Conservation (phyloP, 129 eudicot genomes). For the Cynara cardunculus region DNA sequence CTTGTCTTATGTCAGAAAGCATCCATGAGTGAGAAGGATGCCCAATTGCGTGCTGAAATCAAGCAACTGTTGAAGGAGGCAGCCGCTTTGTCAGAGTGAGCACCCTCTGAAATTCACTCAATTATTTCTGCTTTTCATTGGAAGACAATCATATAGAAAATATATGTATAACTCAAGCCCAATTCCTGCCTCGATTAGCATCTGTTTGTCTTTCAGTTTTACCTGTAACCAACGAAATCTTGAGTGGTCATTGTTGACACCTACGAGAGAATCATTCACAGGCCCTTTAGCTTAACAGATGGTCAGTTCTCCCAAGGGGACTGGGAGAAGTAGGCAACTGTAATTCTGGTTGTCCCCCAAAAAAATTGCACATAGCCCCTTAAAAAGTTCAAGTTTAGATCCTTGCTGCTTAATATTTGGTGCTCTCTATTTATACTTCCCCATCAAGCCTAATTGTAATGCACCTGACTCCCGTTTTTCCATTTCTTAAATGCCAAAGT, state of each 20-base stretch:
- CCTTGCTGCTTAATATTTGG: background rate
- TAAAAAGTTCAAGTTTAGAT: background rate
- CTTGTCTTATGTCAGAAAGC: constrained; percentile 43
- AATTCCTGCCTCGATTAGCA: background rate
- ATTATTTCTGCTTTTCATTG: background rate
- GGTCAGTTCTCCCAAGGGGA: background rate
- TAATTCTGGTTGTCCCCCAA: background rate
- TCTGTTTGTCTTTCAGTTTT: background rate
- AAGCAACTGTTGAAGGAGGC: constrained; percentile 79
- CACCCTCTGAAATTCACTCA: constrained; percentile 13
- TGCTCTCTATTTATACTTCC: background rate
- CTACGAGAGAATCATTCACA: background rate
- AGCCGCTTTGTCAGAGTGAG: constrained; percentile 66
- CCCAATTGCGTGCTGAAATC: constrained; percentile 59
- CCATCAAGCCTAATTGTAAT: background rate
- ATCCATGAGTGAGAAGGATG: constrained; percentile 35
- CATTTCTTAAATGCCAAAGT: background rate
- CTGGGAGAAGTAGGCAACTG: background rate
- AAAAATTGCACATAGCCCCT: background rate
- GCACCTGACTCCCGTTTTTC: background rate
- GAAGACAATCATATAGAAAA: background rate
- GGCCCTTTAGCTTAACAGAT: background rate
- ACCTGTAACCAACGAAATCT: background rate
- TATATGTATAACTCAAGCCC: background rate
- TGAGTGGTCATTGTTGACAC: background rate